Conservation (phyloP, 768 basidiomycete species). For the Serendipita vermifera region DNA sequence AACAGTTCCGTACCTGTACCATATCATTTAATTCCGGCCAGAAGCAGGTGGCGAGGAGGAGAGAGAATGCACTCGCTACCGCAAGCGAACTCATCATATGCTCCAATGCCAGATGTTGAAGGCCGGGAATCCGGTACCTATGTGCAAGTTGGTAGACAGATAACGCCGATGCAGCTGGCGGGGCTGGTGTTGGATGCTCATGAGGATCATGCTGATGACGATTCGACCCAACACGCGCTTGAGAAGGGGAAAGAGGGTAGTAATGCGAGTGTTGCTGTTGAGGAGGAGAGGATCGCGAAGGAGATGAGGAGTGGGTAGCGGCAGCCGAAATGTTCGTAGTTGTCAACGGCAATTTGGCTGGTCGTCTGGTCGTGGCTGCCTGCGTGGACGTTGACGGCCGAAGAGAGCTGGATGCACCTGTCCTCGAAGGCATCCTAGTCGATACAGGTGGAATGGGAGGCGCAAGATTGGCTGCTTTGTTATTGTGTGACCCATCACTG, state of each 20-base stretch:
- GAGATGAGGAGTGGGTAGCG: slow-evolving; percentile 21
- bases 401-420: background rate
- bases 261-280: background rate
- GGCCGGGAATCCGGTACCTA: slow-evolving; percentile 53
- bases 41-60: slow-evolving; percentile 51
- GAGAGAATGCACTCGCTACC: slow-evolving; percentile 49
- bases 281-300: background rate
- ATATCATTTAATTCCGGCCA: slow-evolving; percentile 53
- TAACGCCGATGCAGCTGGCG: slow-evolving; percentile 55
- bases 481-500: slow-evolving; percentile 12
- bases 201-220: slow-evolving; percentile 45
- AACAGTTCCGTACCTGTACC: slow-evolving; percentile 36
- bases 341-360: slow-evolving; percentile 23
- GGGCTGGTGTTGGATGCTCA: slow-evolving; percentile 49
- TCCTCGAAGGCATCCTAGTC: background rate
- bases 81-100: slow-evolving; percentile 61
- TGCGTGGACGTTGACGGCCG: slow-evolving; percentile 4
- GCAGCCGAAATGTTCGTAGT: slow-evolving; percentile 27
- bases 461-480: background rate
- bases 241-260: slow-evolving; percentile 10
- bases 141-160: slow-evolving; percentile 68
- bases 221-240: slow-evolving; percentile 18
- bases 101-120: slow-evolving; percentile 54
- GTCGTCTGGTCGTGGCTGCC: background rate
- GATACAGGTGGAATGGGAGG: background rate